A percentile compares a stretch with the other conserved stretches of the same genome.
Conservation (phyloP, 495 filamentous ascomycete genomes). For the Chaetomium tenue region DNA sequence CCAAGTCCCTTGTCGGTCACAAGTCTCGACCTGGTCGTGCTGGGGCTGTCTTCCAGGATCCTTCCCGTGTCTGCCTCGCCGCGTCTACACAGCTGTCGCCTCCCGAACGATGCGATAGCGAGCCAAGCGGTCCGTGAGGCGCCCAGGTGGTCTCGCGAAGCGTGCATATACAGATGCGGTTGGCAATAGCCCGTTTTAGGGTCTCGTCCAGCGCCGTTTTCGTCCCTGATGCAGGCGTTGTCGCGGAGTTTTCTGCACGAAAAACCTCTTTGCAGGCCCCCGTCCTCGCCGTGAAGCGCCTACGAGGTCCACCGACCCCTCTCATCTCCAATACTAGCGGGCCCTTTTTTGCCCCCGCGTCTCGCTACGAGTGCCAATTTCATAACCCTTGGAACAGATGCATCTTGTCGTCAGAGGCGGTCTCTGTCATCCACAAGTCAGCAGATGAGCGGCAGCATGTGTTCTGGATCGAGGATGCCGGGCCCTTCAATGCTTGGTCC, state of each 20-base stretch:
- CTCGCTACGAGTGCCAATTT: constrained; percentile 4
- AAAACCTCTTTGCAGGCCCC: not conserved
- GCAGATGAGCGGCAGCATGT: not conserved
- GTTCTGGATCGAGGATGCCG: not conserved
- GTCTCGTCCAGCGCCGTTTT: not conserved
- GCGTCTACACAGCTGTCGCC: not conserved
- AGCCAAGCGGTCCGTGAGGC: constrained; percentile 1
- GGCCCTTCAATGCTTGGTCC: not conserved
- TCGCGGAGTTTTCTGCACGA: not conserved
- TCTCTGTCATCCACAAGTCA: not conserved
- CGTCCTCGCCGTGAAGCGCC: not conserved
- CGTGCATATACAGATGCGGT: not conserved
- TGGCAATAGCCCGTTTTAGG: not conserved
- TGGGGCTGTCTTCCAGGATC: not conserved
- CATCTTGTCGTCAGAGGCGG: not conserved
- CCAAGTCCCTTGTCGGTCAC: constrained; percentile 6
- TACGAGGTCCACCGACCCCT: not conserved
- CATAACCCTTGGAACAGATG: not conserved
- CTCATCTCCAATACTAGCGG: not conserved
- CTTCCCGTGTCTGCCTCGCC: not conserved
- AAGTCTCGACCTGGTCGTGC: not conserved
- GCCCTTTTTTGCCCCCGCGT: not conserved
- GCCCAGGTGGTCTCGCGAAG: not conserved
- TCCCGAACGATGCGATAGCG: not conserved
- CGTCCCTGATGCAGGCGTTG: not conserved